A percentile compares a stretch with the other conserved stretches of the same genome.
phyloP scores from a whole-genome alignment of 495 filamentous ascomycete species.

The Hypoxylon fuscum region DNA sequence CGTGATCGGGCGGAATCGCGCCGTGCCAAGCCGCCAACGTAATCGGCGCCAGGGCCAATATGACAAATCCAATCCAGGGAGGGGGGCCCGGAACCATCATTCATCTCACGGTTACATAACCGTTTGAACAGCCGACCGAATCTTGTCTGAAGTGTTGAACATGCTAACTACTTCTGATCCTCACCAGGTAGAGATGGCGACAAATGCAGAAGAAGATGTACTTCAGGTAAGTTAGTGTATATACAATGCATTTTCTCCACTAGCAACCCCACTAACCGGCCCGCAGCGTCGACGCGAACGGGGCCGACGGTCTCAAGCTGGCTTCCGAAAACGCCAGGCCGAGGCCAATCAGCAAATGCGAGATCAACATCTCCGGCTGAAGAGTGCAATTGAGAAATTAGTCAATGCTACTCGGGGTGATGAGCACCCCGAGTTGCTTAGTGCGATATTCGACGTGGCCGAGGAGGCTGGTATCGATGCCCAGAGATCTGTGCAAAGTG shows the following conservation, averaged over 20 bases:
- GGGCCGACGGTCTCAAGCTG: slow-evolving; percentile 24
- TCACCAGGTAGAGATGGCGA: not conserved
- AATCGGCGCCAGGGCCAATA: not conserved
- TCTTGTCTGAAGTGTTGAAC: not conserved
- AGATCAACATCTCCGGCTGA: slow-evolving; percentile 21
- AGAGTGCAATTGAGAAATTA: slow-evolving; percentile 24
- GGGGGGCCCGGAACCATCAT: not conserved
- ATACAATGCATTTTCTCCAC: not conserved
- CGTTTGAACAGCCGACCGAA: not conserved
- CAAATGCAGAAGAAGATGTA: slow-evolving; percentile 14
- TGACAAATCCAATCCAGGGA: not conserved
- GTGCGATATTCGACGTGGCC: slow-evolving; percentile 21
- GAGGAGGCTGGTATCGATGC: slow-evolving; percentile 19
- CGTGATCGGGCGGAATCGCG: slow-evolving; percentile 28
- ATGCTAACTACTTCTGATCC: not conserved
- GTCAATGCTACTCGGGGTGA: slow-evolving; percentile 18
- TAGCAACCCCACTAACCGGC: slow-evolving; percentile 2
- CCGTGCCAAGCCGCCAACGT: slow-evolving; percentile 8
- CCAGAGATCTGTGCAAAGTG: slow-evolving; percentile 4
- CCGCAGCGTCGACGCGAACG: slow-evolving; percentile 28
- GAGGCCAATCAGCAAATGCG: slow-evolving; percentile 8
- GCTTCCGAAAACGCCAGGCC: slow-evolving; percentile 24
- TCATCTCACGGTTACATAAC: slow-evolving; percentile 13
- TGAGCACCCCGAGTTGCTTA: slow-evolving; percentile 23
- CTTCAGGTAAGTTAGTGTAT: slow-evolving; percentile 14